Conservation (phyloP, 176 grass and related monocot species). For the Neostapfia colusana region DNA sequence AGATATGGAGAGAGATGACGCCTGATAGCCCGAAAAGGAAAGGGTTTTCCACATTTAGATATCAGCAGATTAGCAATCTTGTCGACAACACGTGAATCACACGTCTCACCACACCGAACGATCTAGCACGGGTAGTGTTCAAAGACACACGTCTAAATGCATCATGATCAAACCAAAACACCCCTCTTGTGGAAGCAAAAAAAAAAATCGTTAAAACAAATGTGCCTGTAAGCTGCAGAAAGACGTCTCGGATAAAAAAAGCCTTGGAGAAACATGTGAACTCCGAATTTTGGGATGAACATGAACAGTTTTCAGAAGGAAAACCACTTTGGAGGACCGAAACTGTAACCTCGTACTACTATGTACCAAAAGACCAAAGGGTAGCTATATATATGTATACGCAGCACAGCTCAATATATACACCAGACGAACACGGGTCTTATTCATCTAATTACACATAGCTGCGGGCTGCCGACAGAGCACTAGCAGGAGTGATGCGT, state of each 20-base stretch:
- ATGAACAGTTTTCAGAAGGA: not conserved
- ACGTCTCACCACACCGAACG: no score
- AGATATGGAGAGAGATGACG: no score
- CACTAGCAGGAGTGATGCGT: conserved; percentile 69
- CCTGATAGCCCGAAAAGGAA: no score
- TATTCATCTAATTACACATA: conserved; percentile 37
- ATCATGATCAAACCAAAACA: no score
- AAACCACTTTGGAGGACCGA: not conserved
- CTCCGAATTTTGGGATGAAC: not conserved
- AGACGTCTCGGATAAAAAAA: not conserved
- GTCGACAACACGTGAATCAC: no score
- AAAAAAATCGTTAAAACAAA: no score
- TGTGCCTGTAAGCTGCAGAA: no score
- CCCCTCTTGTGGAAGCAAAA: no score
- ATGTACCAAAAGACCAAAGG: conserved; percentile 35
- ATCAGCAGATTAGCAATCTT: no score
- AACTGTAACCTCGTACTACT: conserved; percentile 31
- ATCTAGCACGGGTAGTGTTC: no score
- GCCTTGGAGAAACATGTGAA: not conserved
- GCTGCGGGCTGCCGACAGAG: not conserved
- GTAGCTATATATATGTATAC: conserved; percentile 32
- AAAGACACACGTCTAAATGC: no score
- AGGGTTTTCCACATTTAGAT: no score
- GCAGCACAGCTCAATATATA: conserved; percentile 41
- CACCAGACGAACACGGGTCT: conserved; percentile 27